These are phyloP conservation scores for Aspergillus bridgeri DNA, from an alignment of 495 filamentous ascomycete genomes.

Conservation along the genomic window DNA sequence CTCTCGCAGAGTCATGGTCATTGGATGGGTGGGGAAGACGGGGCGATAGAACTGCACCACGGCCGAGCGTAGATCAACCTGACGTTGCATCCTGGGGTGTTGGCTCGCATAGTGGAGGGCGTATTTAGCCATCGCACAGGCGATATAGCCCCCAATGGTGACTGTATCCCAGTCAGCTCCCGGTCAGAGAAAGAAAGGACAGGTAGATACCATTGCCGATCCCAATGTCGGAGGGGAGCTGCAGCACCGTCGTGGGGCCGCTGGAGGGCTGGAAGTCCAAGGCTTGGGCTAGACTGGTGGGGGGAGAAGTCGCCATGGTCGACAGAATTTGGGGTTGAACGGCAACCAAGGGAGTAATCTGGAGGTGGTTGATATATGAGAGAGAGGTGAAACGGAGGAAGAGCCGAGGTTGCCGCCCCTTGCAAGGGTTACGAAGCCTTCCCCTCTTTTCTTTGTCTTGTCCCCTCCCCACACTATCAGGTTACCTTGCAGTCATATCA, in stretches of 20 bases:
- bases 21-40: not conserved
- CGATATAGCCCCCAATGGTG: not conserved
- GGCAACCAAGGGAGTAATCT: too few relatives aligned
- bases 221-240: not conserved
- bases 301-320: not conserved
- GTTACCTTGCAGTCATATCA: too few relatives aligned
- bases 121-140: not conserved
- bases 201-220: not conserved
- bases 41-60: not conserved
- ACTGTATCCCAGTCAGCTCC: not conserved
- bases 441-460: too few relatives aligned
- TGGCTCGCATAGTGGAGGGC: not conserved
- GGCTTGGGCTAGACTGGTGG: not conserved
- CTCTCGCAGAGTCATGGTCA: not conserved
- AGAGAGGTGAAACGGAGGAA: too few relatives aligned
- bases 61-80: not conserved
- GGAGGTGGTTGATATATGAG: too few relatives aligned
- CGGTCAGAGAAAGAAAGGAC: too few relatives aligned
- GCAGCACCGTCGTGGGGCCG: not conserved
- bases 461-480: too few relatives aligned
- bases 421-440: too few relatives aligned
- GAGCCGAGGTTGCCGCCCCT: too few relatives aligned
- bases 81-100: not conserved
- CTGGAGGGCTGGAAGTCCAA: not conserved
- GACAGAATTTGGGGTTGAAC: too few relatives aligned